phyloP scores from a whole-genome alignment of 2,329 filamentous ascomycete species.

The Penicillium sp. region DNA sequence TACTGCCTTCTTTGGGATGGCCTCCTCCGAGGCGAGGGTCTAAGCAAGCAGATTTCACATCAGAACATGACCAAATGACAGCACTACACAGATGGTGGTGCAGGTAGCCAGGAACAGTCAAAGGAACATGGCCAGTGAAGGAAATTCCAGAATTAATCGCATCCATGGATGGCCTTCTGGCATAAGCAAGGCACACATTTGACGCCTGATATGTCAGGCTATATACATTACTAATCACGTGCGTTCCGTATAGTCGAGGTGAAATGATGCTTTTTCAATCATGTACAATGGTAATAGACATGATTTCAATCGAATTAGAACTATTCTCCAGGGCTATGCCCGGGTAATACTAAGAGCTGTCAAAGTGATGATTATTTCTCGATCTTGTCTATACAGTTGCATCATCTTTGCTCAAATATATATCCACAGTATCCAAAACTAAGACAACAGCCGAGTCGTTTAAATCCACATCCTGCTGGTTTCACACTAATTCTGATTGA shows the following conservation, averaged over 20 bases:
- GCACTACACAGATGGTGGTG: background rate
- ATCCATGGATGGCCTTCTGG: background rate
- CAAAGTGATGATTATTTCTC: background rate
- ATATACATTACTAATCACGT: fast-evolving
- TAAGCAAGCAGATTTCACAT: background rate
- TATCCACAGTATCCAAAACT: background rate
- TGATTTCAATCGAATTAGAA: no score
- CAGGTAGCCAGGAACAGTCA: background rate
- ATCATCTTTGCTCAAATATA: background rate
- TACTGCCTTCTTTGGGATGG: background rate
- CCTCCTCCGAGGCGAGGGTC: slow-evolving; percentile 3
- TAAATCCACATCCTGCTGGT: no score
- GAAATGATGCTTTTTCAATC: background rate
- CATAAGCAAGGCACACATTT: slow-evolving; percentile 6
- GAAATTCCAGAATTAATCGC: background rate
- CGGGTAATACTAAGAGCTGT: background rate
- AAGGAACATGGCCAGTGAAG: background rate
- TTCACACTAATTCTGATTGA: fast-evolving
- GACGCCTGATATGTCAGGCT: background rate
- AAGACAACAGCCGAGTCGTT: no score
- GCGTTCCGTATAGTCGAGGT: background rate
- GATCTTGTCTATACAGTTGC: no score
- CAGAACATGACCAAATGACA: background rate
- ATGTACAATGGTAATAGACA: background rate
- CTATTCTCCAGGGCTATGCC: fast-evolving